Evolutionary conservation across 192 early-diverging fungal species (phyloP).

Genomic region (Cetraspora pellucida): DNA sequence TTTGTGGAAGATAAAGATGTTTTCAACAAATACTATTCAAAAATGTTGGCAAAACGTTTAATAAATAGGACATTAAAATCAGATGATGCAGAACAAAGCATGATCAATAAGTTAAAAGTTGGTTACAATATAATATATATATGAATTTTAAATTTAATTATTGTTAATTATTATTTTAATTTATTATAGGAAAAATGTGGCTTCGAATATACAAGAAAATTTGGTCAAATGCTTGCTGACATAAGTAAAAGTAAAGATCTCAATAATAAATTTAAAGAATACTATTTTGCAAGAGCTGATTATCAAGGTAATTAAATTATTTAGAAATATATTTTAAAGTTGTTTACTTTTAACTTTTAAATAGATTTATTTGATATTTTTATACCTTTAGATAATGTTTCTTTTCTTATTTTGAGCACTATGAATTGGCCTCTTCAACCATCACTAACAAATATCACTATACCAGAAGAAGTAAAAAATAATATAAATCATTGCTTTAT

Average conservation of each 20-base stretch:
- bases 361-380: neutral
- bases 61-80: slow-evolving; percentile 87
- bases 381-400: slow-evolving; percentile 65
- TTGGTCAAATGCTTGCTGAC: slow-evolving; percentile 95
- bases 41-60: slow-evolving; percentile 90
- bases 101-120: slow-evolving; percentile 89
- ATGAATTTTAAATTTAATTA: slow-evolving; percentile 5
- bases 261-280: slow-evolving; percentile 79
- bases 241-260: slow-evolving; percentile 89
- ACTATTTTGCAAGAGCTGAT: slow-evolving; percentile 7
- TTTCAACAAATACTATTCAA: slow-evolving; percentile 96
- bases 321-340: neutral
- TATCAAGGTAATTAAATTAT: neutral
- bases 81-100: slow-evolving; percentile 88
- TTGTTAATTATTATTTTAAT: neutral
- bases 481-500: neutral
- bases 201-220: slow-evolving; percentile 90
- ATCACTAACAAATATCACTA: slow-evolving; percentile 75
- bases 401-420: slow-evolving; percentile 82
- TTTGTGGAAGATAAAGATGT: slow-evolving; percentile 98
- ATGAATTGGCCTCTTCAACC: slow-evolving; percentile 89
- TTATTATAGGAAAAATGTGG: slow-evolving; percentile 75
- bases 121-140: neutral
- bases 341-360: neutral
- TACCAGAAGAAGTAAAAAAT: slow-evolving; percentile 77